Conservation (phyloP, 306 rosid genomes). For the Malus sylvestris region DNA sequence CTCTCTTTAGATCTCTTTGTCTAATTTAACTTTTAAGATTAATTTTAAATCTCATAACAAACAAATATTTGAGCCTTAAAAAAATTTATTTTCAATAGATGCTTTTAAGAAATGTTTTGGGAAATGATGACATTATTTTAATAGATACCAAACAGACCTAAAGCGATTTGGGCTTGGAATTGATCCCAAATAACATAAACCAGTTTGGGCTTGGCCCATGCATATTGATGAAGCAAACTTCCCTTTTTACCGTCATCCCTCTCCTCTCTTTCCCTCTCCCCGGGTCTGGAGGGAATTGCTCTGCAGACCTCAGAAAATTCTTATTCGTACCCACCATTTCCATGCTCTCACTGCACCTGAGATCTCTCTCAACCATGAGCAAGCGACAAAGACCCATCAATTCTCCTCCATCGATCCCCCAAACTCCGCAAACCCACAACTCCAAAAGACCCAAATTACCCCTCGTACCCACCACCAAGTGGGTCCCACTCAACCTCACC, state of each 20-base stretch:
- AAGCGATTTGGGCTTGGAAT: no score
- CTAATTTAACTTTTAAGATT: no score
- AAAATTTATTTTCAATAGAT: no score
- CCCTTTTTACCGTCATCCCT: neutral
- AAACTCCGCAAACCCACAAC: slow-evolving; percentile 24
- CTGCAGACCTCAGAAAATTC: neutral
- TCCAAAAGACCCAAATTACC: slow-evolving; percentile 25
- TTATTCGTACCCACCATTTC: neutral
- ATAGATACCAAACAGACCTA: no score
- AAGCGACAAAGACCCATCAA: slow-evolving; percentile 30
- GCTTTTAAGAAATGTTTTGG: no score
- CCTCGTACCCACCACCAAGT: slow-evolving; percentile 16
- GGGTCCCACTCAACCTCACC: slow-evolving; percentile 56
- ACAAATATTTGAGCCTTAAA: no score
- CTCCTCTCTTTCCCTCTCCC: neutral
- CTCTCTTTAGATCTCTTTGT: no score
- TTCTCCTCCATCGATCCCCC: slow-evolving; percentile 24
- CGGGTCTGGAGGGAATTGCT: neutral
- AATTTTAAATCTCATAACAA: no score
- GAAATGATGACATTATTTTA: no score
- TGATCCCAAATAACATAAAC: no score
- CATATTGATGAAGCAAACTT: neutral
- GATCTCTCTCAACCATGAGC: slow-evolving; percentile 30
- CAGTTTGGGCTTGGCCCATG: neutral
- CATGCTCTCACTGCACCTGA: slow-evolving; percentile 18